These are phyloP conservation scores for Wickerhamiella kurtzmanii DNA, from an alignment of 805 yeast genomes.

Conservation along the genomic window DNA sequence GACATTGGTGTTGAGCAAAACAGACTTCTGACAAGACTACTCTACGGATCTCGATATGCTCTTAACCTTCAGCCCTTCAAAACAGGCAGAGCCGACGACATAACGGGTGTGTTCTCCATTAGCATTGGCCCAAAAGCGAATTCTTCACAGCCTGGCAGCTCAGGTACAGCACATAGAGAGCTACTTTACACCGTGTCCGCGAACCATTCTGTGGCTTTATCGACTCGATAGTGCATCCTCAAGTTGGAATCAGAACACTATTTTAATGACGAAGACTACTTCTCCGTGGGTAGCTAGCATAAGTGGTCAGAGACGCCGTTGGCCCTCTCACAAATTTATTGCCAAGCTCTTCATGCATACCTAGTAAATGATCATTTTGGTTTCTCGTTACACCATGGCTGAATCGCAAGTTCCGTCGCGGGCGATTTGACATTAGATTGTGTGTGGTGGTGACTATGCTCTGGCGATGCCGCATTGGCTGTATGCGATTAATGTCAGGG, in stretches of 20 bases:
- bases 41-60: conserved; percentile 39
- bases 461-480: too few species aligned
- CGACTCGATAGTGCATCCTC: neutral
- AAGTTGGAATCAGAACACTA: too few species aligned
- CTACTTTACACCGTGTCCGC: conserved; percentile 9
- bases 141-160: conserved; percentile 1
- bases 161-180: conserved; percentile 5
- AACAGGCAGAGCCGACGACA: conserved; percentile 73
- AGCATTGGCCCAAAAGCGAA: conserved; percentile 36
- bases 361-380: neutral
- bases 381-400: too few species aligned
- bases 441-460: too few species aligned
- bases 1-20: conserved; percentile 30
- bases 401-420: too few species aligned
- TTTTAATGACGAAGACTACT: too few species aligned
- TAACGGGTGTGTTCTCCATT: conserved; percentile 58
- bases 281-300: too few species aligned
- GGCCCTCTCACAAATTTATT: neutral
- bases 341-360: neutral
- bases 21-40: conserved; percentile 35
- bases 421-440: too few species aligned
- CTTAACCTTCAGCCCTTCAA: conserved; percentile 51
- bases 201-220: neutral
- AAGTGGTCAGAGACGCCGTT: too few species aligned
- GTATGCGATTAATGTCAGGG: too few species aligned